Conservation (phyloP, 2,329 filamentous ascomycete species). For the Colletotrichum theobromicola region DNA sequence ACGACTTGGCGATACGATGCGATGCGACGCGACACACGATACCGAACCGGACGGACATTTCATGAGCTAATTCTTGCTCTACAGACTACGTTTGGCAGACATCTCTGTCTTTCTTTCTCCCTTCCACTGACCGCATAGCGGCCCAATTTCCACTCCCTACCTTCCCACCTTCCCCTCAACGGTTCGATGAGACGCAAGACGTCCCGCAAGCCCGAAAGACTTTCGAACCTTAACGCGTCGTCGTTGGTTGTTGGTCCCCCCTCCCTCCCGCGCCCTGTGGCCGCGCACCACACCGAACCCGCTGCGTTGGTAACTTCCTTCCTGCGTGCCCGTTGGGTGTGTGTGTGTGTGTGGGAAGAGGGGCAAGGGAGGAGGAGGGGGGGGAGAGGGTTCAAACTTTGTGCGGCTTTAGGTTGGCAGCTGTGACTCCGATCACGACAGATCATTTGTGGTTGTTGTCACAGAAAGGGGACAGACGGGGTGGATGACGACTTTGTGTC, state of each 20-base stretch:
- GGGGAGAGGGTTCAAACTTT: not conserved
- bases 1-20: not conserved
- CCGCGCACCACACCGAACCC: not conserved
- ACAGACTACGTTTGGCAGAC: not conserved
- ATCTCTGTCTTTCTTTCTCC: not conserved
- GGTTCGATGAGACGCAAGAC: not conserved
- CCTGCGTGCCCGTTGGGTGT: not conserved
- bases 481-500: not conserved
- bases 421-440: conserved; percentile 17
- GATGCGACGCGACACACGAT: not conserved
- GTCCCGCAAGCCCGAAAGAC: not conserved
- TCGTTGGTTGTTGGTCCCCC: not conserved
- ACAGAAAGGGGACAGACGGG: not conserved
- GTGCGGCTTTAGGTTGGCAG: conserved; percentile 2
- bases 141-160: not conserved
- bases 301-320: not conserved
- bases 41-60: not conserved
- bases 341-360: too few relatives aligned
- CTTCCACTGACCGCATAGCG: not conserved
- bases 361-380: not conserved
- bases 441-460: not conserved
- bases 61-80: not conserved
- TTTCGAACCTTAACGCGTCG: not conserved
- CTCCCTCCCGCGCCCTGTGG: too few relatives aligned
- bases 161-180: not conserved